phyloP scores from a whole-genome alignment of 306 rosid species.

The Corylus heterophylla region DNA sequence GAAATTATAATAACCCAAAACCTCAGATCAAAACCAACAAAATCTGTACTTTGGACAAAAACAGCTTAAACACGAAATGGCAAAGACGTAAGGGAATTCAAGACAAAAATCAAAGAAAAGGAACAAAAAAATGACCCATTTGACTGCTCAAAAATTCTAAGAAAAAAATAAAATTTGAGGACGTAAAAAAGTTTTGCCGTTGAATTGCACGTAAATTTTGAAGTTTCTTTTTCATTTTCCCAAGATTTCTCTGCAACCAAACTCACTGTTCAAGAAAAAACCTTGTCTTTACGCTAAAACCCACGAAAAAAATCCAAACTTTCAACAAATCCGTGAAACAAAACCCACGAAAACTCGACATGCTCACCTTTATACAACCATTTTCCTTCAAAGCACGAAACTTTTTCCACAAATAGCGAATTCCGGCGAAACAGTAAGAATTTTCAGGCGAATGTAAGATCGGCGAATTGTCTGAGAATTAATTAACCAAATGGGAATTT shows the following conservation, averaged over 20 bases:
- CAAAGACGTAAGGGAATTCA: not conserved
- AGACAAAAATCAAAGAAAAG: not conserved
- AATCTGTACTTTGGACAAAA: conserved; percentile 20
- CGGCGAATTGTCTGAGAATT: conserved; percentile 40
- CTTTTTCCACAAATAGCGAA: conserved; percentile 29
- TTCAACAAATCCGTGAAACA: conserved; percentile 18
- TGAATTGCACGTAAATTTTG: conserved; percentile 18
- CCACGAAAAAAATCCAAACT: conserved; percentile 30
- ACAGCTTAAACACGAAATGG: conserved; percentile 5
- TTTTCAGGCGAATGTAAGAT: conserved; percentile 47
- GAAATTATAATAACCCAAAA: conserved; percentile 12
- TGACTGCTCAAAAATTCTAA: conserved; percentile 17
- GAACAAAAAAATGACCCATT: conserved; percentile 24
- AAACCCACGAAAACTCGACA: conserved; percentile 30
- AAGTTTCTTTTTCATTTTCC: conserved; percentile 5
- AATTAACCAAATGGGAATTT: conserved; percentile 21
- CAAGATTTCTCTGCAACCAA: conserved; percentile 24
- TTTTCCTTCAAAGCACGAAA: conserved; percentile 34
- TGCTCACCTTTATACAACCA: conserved; percentile 52
- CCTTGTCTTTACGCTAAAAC: conserved; percentile 40
- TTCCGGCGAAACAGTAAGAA: conserved; percentile 30
- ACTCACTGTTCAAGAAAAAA: conserved; percentile 18
- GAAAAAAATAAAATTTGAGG: not conserved
- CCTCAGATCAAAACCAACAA: conserved; percentile 49
- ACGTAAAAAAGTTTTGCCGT: conserved; percentile 16